Base-by-base conservation (phyloP, 2,329 filamentous ascomycete genomes). In the Pseudogymnoascus sp. region DNA sequence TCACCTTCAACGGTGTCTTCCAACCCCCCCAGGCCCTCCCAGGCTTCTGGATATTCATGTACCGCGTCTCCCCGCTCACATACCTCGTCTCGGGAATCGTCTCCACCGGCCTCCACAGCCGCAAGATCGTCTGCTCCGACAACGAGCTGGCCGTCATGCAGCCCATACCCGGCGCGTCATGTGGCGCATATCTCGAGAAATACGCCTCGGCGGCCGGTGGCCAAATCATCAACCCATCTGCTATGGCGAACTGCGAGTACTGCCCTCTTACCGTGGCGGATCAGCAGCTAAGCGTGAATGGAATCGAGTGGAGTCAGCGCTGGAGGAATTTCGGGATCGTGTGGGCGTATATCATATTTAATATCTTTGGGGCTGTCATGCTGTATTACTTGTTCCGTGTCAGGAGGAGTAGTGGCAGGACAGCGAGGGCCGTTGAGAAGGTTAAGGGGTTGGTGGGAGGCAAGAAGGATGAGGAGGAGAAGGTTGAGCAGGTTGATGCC, bases 11-110 rank as follows among this genome's bases (percentile, higher is more conserved):
- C 70, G 81, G 88, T 80, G 88, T 94, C 49, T 83, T 95, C 67
- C 86, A 87, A 38, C 78, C 79, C 5, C 87, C 88, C 0, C 73
- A 77, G 2, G 74, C 76, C 0, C 80, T 94, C 19, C 89, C 90
- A 0, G 78, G 84, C 2, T 92, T 92, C 80, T 93, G 90, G 89
- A 87, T 89, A 68, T 92, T 91, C 78, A 91, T 92, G 87, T 93
- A 93, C 75, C 84, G 89, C 39, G 78, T 92, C 60, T 91, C 87
- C 5, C 71, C 71, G 52, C 33, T 72, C 19, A 72, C 88, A 0
- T 95, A 95, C 72, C 76, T 92, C 19, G 84, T 93, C 22, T 82
- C 82, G 3, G 89, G 87, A 25, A 85, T 96, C 76, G 75, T 92
- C 0, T 81, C 86, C 0, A 84, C 83, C 0, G 90, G 84, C 6